Evolutionary conservation across 1,284 basidiomycete genomes (phyloP), one percentile per base, ranked within the genome.

Genomic region (Hypsizygus ulmarius): DNA sequence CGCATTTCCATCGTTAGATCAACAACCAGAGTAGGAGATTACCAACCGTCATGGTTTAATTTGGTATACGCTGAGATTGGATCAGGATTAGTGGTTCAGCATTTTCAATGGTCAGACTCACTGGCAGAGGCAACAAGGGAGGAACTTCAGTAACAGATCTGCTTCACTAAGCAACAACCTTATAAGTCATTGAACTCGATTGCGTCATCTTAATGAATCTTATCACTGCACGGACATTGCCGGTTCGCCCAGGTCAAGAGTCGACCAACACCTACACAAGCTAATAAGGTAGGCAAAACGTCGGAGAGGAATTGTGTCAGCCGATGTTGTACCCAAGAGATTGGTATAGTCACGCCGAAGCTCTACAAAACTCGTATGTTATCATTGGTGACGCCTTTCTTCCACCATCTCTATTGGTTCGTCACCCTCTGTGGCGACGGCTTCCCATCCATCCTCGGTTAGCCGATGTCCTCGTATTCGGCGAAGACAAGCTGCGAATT

Each of bases 361-460:
- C 7, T 7, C 7, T 7, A 25, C 21, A 25, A 25, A 25, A 25
- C 34, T 46, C 47, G 35, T 50, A 34, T 49, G 37, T 25, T 33
- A 47, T 65, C 54, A 66, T 59, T 52, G 59, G 57, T 58, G 63
- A 48, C 50, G 52, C 46, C 67, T 61, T 43, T 64, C 56, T 58
- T 77, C 67, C 41, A 68, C 60, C 75, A 85, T 84, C 68, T 87
- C 87, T 42, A 87, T 73, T 10, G 68, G 69, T 53, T 87, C 84
- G 52, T 88, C 86, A 1, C 75, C 78, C 43, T 87, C 85, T 29
- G 82, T 87, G 25, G 85, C 80, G 43, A 89, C 80, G 14, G 82
- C 82, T 66, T 85, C 73, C 87, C 87, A 90, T 11, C 87, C 87
- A 29, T 78, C 74, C 25, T 74, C 78, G 25, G 70, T 66, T 36